phyloP scores from a whole-genome alignment of 2,329 filamentous ascomycete species.

The Beauveria sp. region DNA sequence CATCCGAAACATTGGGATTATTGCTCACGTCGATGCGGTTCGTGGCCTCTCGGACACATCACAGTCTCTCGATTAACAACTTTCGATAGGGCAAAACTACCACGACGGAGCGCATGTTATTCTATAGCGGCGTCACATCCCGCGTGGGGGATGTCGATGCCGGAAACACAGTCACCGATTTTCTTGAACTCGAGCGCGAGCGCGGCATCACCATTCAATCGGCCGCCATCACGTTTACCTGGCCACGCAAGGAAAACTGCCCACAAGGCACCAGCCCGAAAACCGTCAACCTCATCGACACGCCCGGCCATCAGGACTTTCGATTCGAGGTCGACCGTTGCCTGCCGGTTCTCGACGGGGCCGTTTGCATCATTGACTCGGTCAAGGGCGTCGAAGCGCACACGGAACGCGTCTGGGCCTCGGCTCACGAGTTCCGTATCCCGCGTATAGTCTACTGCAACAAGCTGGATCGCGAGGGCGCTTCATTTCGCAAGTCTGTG shows the following conservation, averaged over 20 bases:
- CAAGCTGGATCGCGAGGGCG: slow-evolving; percentile 71
- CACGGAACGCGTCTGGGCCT: slow-evolving; percentile 92
- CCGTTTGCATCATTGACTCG: slow-evolving; percentile 86
- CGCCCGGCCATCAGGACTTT: slow-evolving; percentile 93
- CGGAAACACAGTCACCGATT: slow-evolving; percentile 95
- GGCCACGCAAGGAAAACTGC: slow-evolving; percentile 57
- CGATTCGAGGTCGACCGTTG: slow-evolving; percentile 94
- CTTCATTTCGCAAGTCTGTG: slow-evolving; percentile 74
- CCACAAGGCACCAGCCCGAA: slow-evolving; percentile 41
- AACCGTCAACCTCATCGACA: slow-evolving; percentile 88
- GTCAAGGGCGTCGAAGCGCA: slow-evolving; percentile 94
- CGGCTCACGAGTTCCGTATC: slow-evolving; percentile 78
- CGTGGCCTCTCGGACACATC: slow-evolving; percentile 17
- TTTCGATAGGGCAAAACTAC: slow-evolving; percentile 74
- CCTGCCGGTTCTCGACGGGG: slow-evolving; percentile 77
- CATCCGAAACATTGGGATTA: slow-evolving; percentile 94
- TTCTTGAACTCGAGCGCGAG: slow-evolving; percentile 83
- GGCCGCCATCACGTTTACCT: slow-evolving; percentile 88
- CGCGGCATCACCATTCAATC: slow-evolving; percentile 97
- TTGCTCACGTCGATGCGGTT: slow-evolving; percentile 93
- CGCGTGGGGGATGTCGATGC: slow-evolving; percentile 92
- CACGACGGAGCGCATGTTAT: slow-evolving; percentile 98
- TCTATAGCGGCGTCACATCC: slow-evolving; percentile 83
- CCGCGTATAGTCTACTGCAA: slow-evolving; percentile 74
- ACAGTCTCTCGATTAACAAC: not conserved